These are phyloP conservation scores for Aspergillus conjunctus DNA, from an alignment of 495 filamentous ascomycete species.

Conservation along the genomic window DNA sequence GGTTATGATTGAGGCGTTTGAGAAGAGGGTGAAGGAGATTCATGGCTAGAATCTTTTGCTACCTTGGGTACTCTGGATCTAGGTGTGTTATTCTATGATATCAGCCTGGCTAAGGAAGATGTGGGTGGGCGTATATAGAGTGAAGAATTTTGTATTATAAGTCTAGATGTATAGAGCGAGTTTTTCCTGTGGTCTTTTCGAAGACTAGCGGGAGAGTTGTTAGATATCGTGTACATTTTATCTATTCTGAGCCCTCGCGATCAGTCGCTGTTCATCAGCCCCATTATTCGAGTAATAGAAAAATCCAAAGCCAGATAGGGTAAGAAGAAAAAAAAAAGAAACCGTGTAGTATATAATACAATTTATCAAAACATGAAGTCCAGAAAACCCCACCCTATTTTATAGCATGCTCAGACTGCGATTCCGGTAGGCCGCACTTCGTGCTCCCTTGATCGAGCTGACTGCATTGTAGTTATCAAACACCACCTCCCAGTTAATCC, in stretches of 20 bases:
- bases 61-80: background rate
- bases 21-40: slow-evolving; percentile 68
- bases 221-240: background rate
- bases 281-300: slow-evolving; percentile 14
- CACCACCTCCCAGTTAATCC: slow-evolving; percentile 82
- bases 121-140: background rate
- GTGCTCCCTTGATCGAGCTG: slow-evolving; percentile 28
- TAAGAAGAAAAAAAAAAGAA: slow-evolving; percentile 16
- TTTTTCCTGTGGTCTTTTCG: background rate
- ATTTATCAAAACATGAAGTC: slow-evolving; percentile 26
- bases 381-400: slow-evolving; percentile 10
- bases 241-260: slow-evolving; percentile 15
- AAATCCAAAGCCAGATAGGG: slow-evolving; percentile 8
- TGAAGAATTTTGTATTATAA: background rate
- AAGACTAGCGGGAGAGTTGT: background rate
- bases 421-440: slow-evolving; percentile 25
- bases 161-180: background rate
- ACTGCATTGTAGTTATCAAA: slow-evolving; percentile 48
- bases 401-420: slow-evolving; percentile 38
- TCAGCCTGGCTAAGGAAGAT: background rate
- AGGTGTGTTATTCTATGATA: background rate
- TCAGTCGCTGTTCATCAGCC: slow-evolving; percentile 30
- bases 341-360: slow-evolving; percentile 34
- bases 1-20: slow-evolving; percentile 92
- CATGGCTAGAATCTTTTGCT: slow-evolving; percentile 28